Base-by-base conservation (phyloP, 768 basidiomycete genomes). In the Chalciporus piperatus region DNA sequence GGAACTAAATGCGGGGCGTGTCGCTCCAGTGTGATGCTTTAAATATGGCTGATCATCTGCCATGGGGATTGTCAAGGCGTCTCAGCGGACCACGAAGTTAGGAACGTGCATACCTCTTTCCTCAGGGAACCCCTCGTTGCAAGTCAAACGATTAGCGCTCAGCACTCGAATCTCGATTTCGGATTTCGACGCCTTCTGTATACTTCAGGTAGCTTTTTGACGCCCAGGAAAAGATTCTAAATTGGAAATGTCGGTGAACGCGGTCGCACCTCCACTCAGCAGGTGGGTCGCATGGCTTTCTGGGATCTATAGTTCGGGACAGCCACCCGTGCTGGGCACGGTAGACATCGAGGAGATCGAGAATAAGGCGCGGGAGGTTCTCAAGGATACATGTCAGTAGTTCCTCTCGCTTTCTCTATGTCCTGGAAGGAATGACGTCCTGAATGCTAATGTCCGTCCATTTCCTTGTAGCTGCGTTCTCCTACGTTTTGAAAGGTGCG, bases 401-500 rank as follows among this genome's bases (percentile, higher is more conserved):
- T 5, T 14, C 11, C 35, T 9, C 2, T 27, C 35, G 8, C 35
- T 19, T 14, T 45, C 45, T 12, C 19, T 5, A 9, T 28, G 37
- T n/a, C 17, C 16, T 35, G 16, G n/a, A n/a, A n/a, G n/a, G n/a
- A n/a, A n/a, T n/a, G n/a, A 33, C 13, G 14, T 33, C 14, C 14
- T 16, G 14, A 2, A 33, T 33, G 9, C 33, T 6, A 11, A 33
- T 33, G 11, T 33, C 2, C n/a, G 16, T n/a, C 38, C 25, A 32
- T 14, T 14, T 46, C 27, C 45, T 41, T 3, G 4, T 74, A 87
- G 82, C 38, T 65, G 76, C 85, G 9, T 92, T 84, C 70, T 68
- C 77, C 64, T 92, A 89, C 59, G 82, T 85, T 5, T 74, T 75
- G 48, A 87, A 85, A 42, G 83, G 80, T 57, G 89, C 90, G 4